Conservation (phyloP, 2,329 filamentous ascomycete genomes). For the Ceratocystis lukuohia region DNA sequence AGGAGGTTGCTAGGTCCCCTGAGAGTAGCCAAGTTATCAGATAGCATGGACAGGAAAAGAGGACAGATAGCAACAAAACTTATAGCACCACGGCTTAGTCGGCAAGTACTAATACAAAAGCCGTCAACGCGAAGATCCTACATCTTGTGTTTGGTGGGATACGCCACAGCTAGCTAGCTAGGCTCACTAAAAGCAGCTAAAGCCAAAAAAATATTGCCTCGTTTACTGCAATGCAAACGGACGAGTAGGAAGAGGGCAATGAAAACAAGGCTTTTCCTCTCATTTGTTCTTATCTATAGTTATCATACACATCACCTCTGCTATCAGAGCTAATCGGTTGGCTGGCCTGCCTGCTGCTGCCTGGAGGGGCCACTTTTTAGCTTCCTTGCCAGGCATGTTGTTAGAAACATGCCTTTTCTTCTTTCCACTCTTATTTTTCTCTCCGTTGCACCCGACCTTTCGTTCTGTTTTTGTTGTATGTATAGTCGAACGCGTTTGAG, state of each 20-base stretch:
- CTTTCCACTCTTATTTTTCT: not conserved
- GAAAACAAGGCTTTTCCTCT: slow-evolving; percentile 4
- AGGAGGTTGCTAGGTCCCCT: not conserved
- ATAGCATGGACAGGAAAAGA: not conserved
- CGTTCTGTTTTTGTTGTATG: too few relatives aligned
- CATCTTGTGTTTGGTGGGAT: slow-evolving; percentile 7
- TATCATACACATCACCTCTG: not conserved
- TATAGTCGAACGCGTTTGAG: too few relatives aligned
- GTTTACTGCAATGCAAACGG: slow-evolving; percentile 6
- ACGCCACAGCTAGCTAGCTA: slow-evolving; percentile 1
- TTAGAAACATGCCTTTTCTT: not conserved
- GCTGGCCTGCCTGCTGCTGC: not conserved
- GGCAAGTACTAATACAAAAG: not conserved
- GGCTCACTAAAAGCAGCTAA: not conserved
- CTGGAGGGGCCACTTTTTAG: not conserved
- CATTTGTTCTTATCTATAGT: slow-evolving; percentile 3
- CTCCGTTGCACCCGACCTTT: not conserved
- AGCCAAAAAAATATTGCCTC: not conserved
- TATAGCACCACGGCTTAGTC: not conserved
- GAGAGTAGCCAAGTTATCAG: not conserved
- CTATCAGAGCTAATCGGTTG: not conserved
- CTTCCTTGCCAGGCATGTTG: not conserved
- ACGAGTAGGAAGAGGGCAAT: not conserved
- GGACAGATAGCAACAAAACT: not conserved
- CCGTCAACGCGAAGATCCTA: not conserved